Evolutionary conservation across 2,329 filamentous ascomycete genomes (phyloP), one percentile per base, ranked within the genome.

Genomic region (Cryphonectria parasitica): DNA sequence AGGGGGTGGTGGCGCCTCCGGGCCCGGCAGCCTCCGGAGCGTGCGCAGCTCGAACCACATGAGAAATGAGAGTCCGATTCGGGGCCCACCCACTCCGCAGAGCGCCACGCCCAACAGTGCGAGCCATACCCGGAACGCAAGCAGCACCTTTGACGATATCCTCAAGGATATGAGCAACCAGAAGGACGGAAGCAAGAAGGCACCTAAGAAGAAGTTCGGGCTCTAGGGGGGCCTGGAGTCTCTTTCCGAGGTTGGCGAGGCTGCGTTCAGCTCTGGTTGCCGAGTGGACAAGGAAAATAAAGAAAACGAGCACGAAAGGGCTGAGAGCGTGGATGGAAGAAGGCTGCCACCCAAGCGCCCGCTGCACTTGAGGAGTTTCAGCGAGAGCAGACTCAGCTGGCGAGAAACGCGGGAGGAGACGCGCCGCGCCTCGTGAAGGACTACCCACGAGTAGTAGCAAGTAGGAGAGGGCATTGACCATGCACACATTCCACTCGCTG

Each of bases 131-230:
- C 63, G 64, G 15, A 54, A 52, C 66, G 22, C 39, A 25, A 71
- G 67, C 31, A 78, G 76, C 73, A 79, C 80, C 36, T 81, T 81
- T 73, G 80, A 81, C 62, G 77, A 79, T 68, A 81, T 81, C 28
- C 74, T 81, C 66, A 77, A 79, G 74, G 78, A 75, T 69, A 80
- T 81, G 75, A 77, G 79, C 66, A 69, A 72, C 60, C 74, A 74
- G 43, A 73, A 76, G 73, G 43, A 52, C 43, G 31, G 25, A 13
- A 28, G 34, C 58, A 63, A 67, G 41, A 74, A 74, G 69, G 76
- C 77, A 71, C 31, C 65, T 61, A 77, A 76, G 66, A 66, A 71
- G 66, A 79, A 78, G 74, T 73, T 73, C 61, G 71, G 71, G 66
- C 72, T 72, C 69, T 73, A 72, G 72, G 71, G 17, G 66, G 62